Evolutionary conservation across 2,329 filamentous ascomycete species (phyloP).

Genomic region (Blastomyces silverae): DNA sequence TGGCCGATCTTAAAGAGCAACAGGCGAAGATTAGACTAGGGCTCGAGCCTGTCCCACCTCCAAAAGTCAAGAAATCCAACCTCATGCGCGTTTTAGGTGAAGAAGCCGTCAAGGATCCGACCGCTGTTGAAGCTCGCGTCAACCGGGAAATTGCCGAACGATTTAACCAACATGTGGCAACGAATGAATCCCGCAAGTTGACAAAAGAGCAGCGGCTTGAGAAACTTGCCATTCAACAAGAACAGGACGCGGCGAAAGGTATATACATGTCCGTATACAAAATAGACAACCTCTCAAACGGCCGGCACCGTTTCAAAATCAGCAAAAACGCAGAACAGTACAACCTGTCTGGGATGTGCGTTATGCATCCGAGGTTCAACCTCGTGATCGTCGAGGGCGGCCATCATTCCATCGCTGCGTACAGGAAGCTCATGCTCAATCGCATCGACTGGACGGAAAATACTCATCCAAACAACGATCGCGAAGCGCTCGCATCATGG

Average conservation of each 20-base stretch:
- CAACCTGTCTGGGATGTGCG: conserved; percentile 77
- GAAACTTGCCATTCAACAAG: conserved; percentile 75
- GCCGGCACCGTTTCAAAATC: conserved; percentile 89
- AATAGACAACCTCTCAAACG: conserved; percentile 81
- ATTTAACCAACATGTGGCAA: conserved; percentile 64
- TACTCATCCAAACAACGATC: conserved; percentile 56
- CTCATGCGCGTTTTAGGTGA: conserved; percentile 95
- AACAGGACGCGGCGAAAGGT: conserved; percentile 79
- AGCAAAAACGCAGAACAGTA: conserved; percentile 86
- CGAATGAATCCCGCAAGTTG: conserved; percentile 79
- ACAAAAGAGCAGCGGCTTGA: conserved; percentile 81
- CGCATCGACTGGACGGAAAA: conserved; percentile 96
- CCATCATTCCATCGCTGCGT: conserved; percentile 70
- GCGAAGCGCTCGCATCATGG: conserved; percentile 61
- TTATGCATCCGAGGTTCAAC: conserved; percentile 84
- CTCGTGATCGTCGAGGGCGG: conserved; percentile 90
- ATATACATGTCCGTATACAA: conserved; percentile 83
- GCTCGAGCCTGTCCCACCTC: conserved; percentile 78
- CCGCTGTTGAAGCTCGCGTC: conserved; percentile 89
- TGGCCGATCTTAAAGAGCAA: conserved; percentile 89
- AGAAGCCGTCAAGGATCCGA: conserved; percentile 89
- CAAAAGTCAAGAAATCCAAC: conserved; percentile 96
- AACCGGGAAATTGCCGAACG: conserved; percentile 89
- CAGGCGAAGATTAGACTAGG: conserved; percentile 94
- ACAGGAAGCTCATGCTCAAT: conserved; percentile 87